Evolutionary conservation across 306 rosid genomes (phyloP), one percentile per base, ranked within the genome.

Genomic region (Rosa persica): DNA sequence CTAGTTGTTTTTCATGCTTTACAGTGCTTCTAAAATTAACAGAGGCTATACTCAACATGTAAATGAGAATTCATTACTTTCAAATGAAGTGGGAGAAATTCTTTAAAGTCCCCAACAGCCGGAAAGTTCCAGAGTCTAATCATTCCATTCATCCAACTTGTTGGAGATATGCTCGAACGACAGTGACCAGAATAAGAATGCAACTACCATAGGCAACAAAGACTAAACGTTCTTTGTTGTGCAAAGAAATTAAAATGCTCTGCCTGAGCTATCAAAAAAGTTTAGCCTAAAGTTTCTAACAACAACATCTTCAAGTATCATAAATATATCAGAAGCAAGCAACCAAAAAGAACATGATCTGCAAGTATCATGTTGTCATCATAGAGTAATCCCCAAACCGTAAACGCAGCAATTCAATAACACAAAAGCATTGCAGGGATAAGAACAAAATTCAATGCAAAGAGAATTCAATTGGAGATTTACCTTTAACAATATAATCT

Each of bases 401-500:
- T 17, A 44, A 46, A 25, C 2, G 7, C 74, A 22, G 57, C 22
- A 40, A 20, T 22, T 17, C 58, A 5, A 0, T 51, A 5, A 51
- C 58, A 51, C 58, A 51, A 17, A 51, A 4, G 58, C 22, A 17
- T 17, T 17, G 58, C 1, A 51, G 8, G 22, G 9, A 51, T 17
- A 51, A 19, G 2, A 51, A 3, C n/a, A 51, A 51, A 51, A 51
- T 17, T 19, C 17, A 19, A 51, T 17, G 40, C 20, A 27, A 61
- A 13, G 10, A 30, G 42, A 62, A 27, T 25, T 27, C 9, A 13
- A 62, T 62, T 57, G 5, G n/a, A 13, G 68, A 15, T 61, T 27
- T 62, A 62, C 68, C 68, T 62, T 2, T 4, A 15, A 38, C 19
- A 15, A 62, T 61, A 61, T 27, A 49, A 54, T 79, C 86, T 67